Base-by-base conservation (phyloP, 371 early-diverging fungal genomes). In the Rhizopus sp. region DNA sequence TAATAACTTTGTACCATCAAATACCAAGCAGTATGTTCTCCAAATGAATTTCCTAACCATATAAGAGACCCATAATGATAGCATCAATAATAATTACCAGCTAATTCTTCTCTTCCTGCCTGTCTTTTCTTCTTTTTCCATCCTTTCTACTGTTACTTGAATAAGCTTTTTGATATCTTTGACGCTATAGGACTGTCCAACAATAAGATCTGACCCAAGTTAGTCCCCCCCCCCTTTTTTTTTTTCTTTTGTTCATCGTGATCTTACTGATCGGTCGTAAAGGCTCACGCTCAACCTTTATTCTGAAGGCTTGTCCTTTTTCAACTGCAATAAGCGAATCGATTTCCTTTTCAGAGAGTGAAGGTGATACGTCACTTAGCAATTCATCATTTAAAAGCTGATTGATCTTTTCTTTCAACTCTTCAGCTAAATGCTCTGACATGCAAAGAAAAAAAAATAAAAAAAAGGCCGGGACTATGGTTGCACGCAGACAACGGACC, bases 21-120 rank as follows among this genome's bases (percentile, higher is more conserved):
- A 51, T 12, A 63, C 35, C 0, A 77, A 54, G 39, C 78, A 77
- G 45, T 70, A 58, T 0, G 74, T 56, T 33, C 62, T 56, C 78
- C 78, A 77, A 47, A 77, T 73, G 45, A 72, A 70, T 54, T 68
- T 72, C 73, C 77, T 77, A 39, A 4, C 40, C 7, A 23, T 23
- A 23, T 23, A 23, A 23, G 23, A 23, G 23, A 23, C 2, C 23
- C 23, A 23, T 23, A 23, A 23, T 23, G 2, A 23, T 23, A 23
- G 23, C 7, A 30, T 33, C 32, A n/a, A 45, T 17, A 23, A 37
- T 47, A 53, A 23, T 53, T 72, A 68, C 69, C 71, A 73, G 46
- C 69, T 70, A 10, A 68, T 64, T 23, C 49, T 56, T 53, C 48
- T 49, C 1, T 42, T 48, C 16, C 31, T 34, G 5, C 50, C 49